phyloP scores from a whole-genome alignment of 106 monocot species.

The Platanthera zijinensis region DNA sequence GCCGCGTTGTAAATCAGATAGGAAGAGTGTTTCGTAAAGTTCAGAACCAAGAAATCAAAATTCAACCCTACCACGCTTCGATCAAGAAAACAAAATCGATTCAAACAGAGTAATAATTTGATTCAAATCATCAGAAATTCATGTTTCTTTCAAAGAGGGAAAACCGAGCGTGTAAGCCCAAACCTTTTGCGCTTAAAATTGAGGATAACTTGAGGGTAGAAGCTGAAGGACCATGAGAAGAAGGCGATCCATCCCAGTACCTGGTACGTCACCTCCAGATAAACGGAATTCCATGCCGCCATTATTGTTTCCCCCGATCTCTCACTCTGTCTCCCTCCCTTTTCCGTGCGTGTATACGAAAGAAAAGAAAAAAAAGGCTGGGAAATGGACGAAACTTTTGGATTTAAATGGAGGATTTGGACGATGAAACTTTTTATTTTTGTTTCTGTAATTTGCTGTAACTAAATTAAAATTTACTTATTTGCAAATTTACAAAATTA shows the following conservation, averaged over 20 bases:
- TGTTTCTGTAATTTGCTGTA: no score
- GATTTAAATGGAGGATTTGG: no score
- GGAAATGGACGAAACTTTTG: no score
- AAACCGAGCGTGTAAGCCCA: not conserved
- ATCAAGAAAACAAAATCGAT: slow-evolving; percentile 13
- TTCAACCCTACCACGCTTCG: slow-evolving; percentile 93
- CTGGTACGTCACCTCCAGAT: slow-evolving; percentile 55
- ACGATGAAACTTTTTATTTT: no score
- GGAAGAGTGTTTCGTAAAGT: slow-evolving; percentile 68
- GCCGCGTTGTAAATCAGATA: slow-evolving; percentile 68
- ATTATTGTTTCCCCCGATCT: slow-evolving; percentile 15
- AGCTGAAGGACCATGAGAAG: slow-evolving; percentile 87
- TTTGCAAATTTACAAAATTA: no score
- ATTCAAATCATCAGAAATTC: slow-evolving; percentile 6
- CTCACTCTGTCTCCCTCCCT: not conserved
- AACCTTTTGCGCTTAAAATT: slow-evolving; percentile 79
- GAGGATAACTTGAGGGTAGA: slow-evolving; percentile 91
- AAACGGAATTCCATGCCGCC: slow-evolving; percentile 62
- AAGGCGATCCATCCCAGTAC: slow-evolving; percentile 85
- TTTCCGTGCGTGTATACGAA: not conserved
- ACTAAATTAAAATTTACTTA: no score
- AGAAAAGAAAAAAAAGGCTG: not conserved
- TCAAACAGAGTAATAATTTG: not conserved
- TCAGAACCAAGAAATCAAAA: slow-evolving; percentile 73
- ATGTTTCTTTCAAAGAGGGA: not conserved